These are phyloP conservation scores for Candida chilensis DNA, from an alignment of 805 yeast species.

Conservation along the genomic window DNA sequence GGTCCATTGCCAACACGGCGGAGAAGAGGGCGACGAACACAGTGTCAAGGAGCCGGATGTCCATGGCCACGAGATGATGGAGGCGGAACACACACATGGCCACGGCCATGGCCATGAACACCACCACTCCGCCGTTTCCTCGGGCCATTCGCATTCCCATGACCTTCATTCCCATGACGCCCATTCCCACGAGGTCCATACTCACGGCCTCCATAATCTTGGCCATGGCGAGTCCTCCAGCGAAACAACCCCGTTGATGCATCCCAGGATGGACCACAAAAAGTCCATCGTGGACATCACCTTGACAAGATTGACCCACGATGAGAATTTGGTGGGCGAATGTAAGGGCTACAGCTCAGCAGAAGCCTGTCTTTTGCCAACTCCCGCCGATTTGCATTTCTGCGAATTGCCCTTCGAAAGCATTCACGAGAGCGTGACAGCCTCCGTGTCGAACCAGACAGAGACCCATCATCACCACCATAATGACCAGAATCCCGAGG, in stretches of 20 bases:
- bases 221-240: too few species aligned
- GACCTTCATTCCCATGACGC: too few species aligned
- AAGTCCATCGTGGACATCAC: constrained; percentile 9
- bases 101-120: constrained; percentile 5
- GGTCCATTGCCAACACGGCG: constrained; percentile 76
- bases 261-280: constrained; percentile 2
- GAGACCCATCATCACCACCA: constrained; percentile 4
- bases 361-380: constrained; percentile 15
- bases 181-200: too few species aligned
- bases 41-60: constrained; percentile 8
- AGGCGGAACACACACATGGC: constrained; percentile 5
- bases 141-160: too few species aligned
- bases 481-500: constrained; percentile 15
- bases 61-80: constrained; percentile 7
- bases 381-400: constrained; percentile 15
- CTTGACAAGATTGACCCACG: constrained; percentile 1
- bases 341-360: constrained; percentile 40
- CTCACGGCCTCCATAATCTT: too few species aligned
- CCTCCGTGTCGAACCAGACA: constrained; percentile 5
- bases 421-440: constrained; percentile 8
- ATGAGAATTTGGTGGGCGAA: constrained; percentile 25
- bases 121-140: constrained; percentile 3
- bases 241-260: constrained; percentile 1
- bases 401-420: constrained; percentile 25
- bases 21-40: constrained; percentile 18